These are phyloP conservation scores for Coemansia guatemalensis DNA, from an alignment of 192 early-diverging fungal genomes.

Conservation along the genomic window DNA sequence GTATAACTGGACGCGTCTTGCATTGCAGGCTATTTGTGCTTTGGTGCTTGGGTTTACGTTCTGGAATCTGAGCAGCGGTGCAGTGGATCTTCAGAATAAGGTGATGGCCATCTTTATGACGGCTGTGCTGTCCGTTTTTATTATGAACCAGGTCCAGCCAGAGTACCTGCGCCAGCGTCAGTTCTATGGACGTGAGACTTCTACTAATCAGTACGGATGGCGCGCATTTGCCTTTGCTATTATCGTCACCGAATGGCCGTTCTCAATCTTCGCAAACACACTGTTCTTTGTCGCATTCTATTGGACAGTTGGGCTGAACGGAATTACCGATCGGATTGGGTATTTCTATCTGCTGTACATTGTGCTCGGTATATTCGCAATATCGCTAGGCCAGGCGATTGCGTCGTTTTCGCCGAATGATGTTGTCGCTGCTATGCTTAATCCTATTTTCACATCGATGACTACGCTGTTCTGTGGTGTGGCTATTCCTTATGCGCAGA, in stretches of 20 bases:
- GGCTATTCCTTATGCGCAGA: constrained; percentile 59
- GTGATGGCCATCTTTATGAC: constrained; percentile 73
- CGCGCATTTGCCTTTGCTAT: constrained; percentile 63
- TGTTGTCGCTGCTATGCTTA: constrained; percentile 59
- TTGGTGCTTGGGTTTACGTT: constrained; percentile 67
- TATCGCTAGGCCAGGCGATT: constrained; percentile 71
- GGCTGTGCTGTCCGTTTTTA: constrained; percentile 62
- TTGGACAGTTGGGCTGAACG: constrained; percentile 69
- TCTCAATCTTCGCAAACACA: constrained; percentile 60
- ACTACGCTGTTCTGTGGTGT: constrained; percentile 72
- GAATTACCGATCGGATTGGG: constrained; percentile 47
- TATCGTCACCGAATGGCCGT: constrained; percentile 70
- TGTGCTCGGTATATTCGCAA: constrained; percentile 63
- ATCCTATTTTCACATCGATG: constrained; percentile 67
- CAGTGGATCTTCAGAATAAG: constrained; percentile 63
- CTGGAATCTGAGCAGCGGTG: constrained; percentile 56
- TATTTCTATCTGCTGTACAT: constrained; percentile 68
- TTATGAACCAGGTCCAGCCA: constrained; percentile 71
- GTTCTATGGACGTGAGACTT: constrained; percentile 67
- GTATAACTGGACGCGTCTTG: constrained; percentile 69
- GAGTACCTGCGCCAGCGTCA: constrained; percentile 66
- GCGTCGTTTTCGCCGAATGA: constrained; percentile 64
- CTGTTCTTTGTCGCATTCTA: constrained; percentile 73
- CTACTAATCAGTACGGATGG: constrained; percentile 69
- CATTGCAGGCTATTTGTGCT: constrained; percentile 56